Conservation (phyloP, 192 early-diverging fungal genomes). For the Backusella tarrabulga region DNA sequence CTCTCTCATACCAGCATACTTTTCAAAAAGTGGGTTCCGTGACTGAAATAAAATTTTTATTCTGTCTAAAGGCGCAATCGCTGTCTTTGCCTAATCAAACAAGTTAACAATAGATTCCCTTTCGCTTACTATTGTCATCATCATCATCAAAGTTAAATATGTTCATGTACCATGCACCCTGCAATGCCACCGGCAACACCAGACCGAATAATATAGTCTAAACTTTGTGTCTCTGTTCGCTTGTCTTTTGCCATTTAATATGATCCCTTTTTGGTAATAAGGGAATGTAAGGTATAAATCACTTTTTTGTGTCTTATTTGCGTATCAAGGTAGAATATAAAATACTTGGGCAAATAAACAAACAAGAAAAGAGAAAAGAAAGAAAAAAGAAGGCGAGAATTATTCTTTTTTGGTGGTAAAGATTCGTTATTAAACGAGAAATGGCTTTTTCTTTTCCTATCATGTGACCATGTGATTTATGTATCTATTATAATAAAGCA, state of each 20-base stretch:
- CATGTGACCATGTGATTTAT: too few relatives aligned
- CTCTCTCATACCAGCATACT: slow-evolving; percentile 51
- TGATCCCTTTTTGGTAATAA: background rate
- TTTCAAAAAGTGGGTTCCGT: slow-evolving; percentile 68
- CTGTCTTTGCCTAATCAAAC: slow-evolving; percentile 63
- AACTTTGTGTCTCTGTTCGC: slow-evolving; percentile 23
- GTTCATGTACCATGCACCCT: slow-evolving; percentile 41
- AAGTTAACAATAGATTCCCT: background rate
- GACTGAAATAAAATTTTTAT: slow-evolving; percentile 90
- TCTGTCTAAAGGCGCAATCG: slow-evolving; percentile 81
- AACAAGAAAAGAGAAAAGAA: background rate
- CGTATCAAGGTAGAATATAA: background rate
- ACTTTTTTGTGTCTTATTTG: background rate
- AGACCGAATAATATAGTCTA: slow-evolving; percentile 46
- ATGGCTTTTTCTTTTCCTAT: too few relatives aligned
- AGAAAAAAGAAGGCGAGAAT: too few relatives aligned
- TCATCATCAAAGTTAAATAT: background rate
- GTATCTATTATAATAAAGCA: too few relatives aligned
- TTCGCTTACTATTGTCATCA: background rate
- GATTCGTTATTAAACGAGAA: too few relatives aligned
- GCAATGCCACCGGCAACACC: slow-evolving; percentile 53
- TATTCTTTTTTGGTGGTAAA: too few relatives aligned
- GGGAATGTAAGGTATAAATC: background rate
- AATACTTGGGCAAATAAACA: background rate
- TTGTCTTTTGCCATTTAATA: slow-evolving; percentile 3